phyloP scores from a whole-genome alignment of 208 protist genomes.

The Tritrichomonas foetus region DNA sequence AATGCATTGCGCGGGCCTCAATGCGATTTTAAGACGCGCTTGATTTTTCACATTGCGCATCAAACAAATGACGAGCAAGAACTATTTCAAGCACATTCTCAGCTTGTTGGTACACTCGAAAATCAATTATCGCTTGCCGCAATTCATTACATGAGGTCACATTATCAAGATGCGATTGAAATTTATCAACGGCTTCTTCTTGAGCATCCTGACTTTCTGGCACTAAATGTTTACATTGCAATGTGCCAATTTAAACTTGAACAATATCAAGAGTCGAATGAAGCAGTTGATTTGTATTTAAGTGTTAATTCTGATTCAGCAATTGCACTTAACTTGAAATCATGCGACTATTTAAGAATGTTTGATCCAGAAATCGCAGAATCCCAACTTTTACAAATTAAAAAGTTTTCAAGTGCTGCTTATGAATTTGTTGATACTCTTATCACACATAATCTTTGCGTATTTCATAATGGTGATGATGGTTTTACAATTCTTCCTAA shows the following conservation, averaged over 20 bases:
- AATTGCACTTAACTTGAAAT: neutral
- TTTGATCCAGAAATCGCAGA: neutral
- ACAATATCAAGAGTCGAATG: conserved; percentile 72
- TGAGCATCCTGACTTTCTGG: conserved; percentile 66
- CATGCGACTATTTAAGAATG: neutral
- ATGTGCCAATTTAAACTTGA: too few relatives aligned
- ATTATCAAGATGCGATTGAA: conserved; percentile 87
- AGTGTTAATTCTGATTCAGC: neutral
- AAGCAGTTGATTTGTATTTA: neutral
- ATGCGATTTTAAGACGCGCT: neutral
- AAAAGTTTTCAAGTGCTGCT: neutral
- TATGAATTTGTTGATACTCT: neutral
- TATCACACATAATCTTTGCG: neutral
- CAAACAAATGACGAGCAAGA: conserved; percentile 12
- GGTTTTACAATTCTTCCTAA: conserved; percentile 18
- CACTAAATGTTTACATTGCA: conserved; percentile 80
- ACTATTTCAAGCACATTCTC: neutral
- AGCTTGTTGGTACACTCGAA: neutral
- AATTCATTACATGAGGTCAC: conserved; percentile 82
- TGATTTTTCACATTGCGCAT: conserved; percentile 18
- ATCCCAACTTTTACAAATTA: conserved; percentile 22
- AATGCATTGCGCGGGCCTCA: neutral
- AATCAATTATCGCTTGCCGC: conserved; percentile 51
- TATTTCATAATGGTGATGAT: conserved; percentile 30
- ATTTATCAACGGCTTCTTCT: conserved; percentile 89